Evolutionary conservation across 441 rosid species (phyloP).

Genomic region (Euphorbia schlechtendalii): DNA sequence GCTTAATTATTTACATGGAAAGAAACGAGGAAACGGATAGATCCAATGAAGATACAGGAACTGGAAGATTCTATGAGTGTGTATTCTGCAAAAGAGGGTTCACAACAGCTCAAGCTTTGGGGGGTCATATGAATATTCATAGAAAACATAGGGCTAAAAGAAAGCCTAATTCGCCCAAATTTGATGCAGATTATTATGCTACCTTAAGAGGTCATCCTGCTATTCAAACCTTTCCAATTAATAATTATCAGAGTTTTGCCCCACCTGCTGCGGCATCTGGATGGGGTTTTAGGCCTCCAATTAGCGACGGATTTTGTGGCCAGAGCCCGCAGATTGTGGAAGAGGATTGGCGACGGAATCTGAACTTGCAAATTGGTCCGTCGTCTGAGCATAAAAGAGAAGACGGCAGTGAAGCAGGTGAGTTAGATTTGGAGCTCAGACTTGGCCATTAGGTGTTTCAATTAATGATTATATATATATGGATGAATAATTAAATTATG

Average conservation of each 20-base stretch:
- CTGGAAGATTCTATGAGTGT: conserved; percentile 50
- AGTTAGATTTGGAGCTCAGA: conserved; percentile 74
- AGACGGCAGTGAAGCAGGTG: conserved; percentile 27
- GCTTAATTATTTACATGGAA: too few species aligned
- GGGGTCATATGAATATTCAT: conserved; percentile 81
- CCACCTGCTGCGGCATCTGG: conserved; percentile 17
- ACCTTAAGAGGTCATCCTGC: conserved; percentile 28
- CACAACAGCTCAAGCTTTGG: conserved; percentile 77
- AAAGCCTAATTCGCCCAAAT: background rate
- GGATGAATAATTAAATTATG: too few species aligned
- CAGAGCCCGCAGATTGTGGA: conserved; percentile 21
- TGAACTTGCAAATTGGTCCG: conserved; percentile 49
- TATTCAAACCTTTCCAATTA: conserved; percentile 24
- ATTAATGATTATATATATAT: too few species aligned
- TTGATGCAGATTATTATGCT: conserved; percentile 18
- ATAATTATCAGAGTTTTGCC: too few species aligned
- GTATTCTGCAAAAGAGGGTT: conserved; percentile 68
- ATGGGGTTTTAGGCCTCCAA: conserved; percentile 16
- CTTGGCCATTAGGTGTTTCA: conserved; percentile 36
- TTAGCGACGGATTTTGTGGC: conserved; percentile 18
- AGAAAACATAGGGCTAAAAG: conserved; percentile 44
- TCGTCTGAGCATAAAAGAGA: conserved; percentile 16
- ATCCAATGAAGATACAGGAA: conserved; percentile 25
- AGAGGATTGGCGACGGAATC: conserved; percentile 34
- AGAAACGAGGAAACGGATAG: conserved; percentile 30